Percentiles rank a stretch among this genome's conserved stretches.
Evolutionary conservation across 257 asterid genomes (phyloP).

Genomic region (Nicotiana noctiflora): DNA sequence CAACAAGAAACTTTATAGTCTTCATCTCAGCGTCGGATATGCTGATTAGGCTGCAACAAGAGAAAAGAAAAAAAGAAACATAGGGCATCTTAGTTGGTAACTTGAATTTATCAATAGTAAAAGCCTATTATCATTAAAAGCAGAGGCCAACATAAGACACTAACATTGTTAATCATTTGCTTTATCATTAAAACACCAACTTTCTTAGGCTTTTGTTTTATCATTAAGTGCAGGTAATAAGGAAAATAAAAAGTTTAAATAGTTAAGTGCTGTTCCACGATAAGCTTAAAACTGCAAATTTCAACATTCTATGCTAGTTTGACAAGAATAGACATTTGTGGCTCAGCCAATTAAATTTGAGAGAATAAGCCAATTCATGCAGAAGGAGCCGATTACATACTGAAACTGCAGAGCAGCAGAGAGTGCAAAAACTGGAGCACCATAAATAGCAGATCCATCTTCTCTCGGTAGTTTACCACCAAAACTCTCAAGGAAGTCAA

Average conservation of each 20-base stretch:
- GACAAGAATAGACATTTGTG: not conserved
- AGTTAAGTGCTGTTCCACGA: not conserved
- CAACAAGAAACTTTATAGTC: constrained; percentile 60
- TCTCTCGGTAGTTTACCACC: constrained; percentile 29
- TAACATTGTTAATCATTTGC: not conserved
- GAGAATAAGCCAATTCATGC: not conserved
- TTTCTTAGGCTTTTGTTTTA: not conserved
- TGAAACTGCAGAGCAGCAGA: constrained; percentile 68
- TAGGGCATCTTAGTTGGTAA: not conserved
- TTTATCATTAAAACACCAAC: not conserved
- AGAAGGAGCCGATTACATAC: constrained; percentile 40
- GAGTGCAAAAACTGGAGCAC: constrained; percentile 75
- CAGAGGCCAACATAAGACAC: not conserved
- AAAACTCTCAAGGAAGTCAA: constrained; percentile 54
- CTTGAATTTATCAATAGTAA: not conserved
- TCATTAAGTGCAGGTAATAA: not conserved
- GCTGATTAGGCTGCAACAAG: constrained; percentile 56
- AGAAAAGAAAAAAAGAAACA: not conserved
- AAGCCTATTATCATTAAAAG: not conserved
- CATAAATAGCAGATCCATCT: constrained; percentile 39
- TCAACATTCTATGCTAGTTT: not conserved
- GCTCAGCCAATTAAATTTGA: not conserved
- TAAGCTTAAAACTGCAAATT: not conserved
- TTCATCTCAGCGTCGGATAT: constrained; percentile 70
- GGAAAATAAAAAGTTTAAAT: not conserved